Base-by-base conservation (phyloP, 2,329 filamentous ascomycete genomes). In the Xylariaceae sp. region DNA sequence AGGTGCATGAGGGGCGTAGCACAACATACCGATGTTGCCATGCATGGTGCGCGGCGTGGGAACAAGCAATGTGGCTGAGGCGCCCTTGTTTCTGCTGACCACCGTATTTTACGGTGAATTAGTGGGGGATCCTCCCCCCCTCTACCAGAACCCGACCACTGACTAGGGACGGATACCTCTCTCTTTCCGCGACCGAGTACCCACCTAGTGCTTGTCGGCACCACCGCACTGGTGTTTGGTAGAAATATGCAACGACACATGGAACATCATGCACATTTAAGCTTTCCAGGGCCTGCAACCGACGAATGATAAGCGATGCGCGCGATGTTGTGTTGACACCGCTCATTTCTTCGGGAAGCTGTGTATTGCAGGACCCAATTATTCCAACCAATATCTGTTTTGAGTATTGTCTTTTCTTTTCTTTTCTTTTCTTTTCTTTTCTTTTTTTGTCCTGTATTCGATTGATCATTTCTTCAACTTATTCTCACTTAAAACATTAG, bases 71-170 rank as follows among this genome's bases (percentile, higher is more conserved):
- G 33, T 49, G 46, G 46, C 46, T 49, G 33, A n/a, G 24, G 43
- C n/a, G n/a, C 26, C 40, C 43, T 34, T 28, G 44, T 26, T 46
- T n/a, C 34, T 28, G 24, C 34, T 19, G 26, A 26, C 12, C 8
- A 33, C 49, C 49, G 55, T 58, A 39, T 46, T 58, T 45, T 46
- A 58, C 56, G 50, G 56, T 53, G 23, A 41, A 28, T 50, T 16
- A 17, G 11, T 34, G 47, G 26, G 28, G 19, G 23, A 5, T 14
- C 26, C 8, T 36, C 26, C 37, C 21, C 12, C 33, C 29, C 17
- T 6, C 31, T 34, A 34, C 28, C 37, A 19, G 39, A n/a, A n/a
- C n/a, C n/a, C n/a, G n/a, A n/a, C 36, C 12, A 29, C 17, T 40
- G 33, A 29, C 36, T 28, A 40, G 43, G 36, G 17, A 43, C 55